Base-by-base conservation (phyloP, 225 moss, liverwort and hornwort species). In the Climacium dendroides region DNA sequence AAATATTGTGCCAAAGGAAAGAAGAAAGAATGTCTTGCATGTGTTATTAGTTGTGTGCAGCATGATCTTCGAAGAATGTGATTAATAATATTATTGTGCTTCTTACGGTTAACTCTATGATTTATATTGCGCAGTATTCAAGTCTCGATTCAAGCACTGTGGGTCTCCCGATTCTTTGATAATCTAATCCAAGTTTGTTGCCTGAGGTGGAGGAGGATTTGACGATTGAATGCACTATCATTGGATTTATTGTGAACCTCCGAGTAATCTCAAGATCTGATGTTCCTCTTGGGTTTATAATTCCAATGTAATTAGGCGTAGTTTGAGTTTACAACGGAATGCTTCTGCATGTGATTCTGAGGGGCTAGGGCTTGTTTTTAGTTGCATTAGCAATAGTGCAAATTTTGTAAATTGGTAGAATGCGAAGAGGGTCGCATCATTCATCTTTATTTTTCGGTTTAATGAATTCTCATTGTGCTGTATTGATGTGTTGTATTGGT, bases 161-260 rank as follows among this genome's bases (percentile, higher is more conserved):
- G 50, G 88, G 34, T 61, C 63, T 81, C 66, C 25, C 73, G 88
- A 70, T 85, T 80, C 39, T 72, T 82, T 30, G 83, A 85, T 93
- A 97, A 95, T 69, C 92, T 83, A 96, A 96, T 92, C 89, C 95
- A 64, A 95, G 93, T n/a, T 86, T 97, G 86, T 90, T 97, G 88
- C 93, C 95, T 72, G 97, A 95, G 80, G 89, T 98, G 81, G 97
- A 98, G 88, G 92, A 92, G 77, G 96, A 97, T 89, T 92, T 96
- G 90, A 96, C 95, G 85, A 92, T 92, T 76, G 97, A 98, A 90
- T 97, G 97, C 87, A 94, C 91, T 59, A 96, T 94, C 90, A 87
- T 96, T 78, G 96, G 96, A 67, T 93, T 93, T 41, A 96, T 95
- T 55, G 98, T 97, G 78, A 96, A 95, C 90, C 95, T 98, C 45